These are phyloP conservation scores for thale cress (Arabidopsis thaliana) DNA, from an alignment of 345 rosid species.

Conservation along the genomic window TAIR10.1 NC_003076.8:15679501-15680000, in stretches of 20 bases:
- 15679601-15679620: constrained; percentile 47
- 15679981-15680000: constrained; percentile 5
- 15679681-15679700: constrained; percentile 37
- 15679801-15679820: background rate
- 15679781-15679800: background rate
- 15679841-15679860: constrained; percentile 28
- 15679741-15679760: constrained; percentile 34
- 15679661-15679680: constrained; percentile 34
- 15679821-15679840: background rate
- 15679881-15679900: constrained; percentile 43
- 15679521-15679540: constrained; percentile 57
- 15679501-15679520: constrained; percentile 46
- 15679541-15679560: constrained; percentile 49
- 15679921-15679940: constrained; percentile 20
- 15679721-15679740: constrained; percentile 42
- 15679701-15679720: constrained; percentile 22
- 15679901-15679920: constrained; percentile 32
- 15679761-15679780: background rate
- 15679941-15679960: constrained; percentile 10
- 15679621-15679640: constrained; percentile 41
- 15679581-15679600: constrained; percentile 52
- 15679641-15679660: constrained; percentile 30
- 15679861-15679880: constrained; percentile 38
- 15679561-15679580: constrained; percentile 42
- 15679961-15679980: constrained; percentile 8